These are phyloP conservation scores for Talinum fruticosum DNA, from an alignment of 148 eudicot genomes.

Conservation along the genomic window DNA sequence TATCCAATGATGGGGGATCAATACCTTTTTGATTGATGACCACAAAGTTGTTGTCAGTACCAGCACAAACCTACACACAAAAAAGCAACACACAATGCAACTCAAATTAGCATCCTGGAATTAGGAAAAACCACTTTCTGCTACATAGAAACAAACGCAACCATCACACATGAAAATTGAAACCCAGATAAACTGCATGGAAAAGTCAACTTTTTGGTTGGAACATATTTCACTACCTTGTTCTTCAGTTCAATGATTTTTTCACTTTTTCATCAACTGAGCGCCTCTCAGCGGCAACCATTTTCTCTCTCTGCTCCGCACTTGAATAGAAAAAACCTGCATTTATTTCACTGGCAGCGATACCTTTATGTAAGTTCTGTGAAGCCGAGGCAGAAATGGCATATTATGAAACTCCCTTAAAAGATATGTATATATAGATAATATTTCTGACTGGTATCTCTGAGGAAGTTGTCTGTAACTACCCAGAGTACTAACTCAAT, in stretches of 20 bases:
- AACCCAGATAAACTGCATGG: not conserved
- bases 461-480: not conserved
- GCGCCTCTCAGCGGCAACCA: constrained; percentile 97
- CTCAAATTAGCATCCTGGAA: not conserved
- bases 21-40: constrained; percentile 96
- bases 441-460: not conserved
- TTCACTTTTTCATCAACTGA: constrained; percentile 91
- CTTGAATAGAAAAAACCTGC: constrained; percentile 97
- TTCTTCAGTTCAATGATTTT: constrained; percentile 83
- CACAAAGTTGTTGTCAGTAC: constrained; percentile 69
- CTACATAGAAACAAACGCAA: not conserved
- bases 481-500: not conserved
- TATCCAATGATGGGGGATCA: constrained; percentile 93
- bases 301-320: constrained; percentile 97
- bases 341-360: constrained; percentile 82
- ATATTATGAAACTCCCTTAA: not conserved
- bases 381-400: constrained; percentile 12
- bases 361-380: constrained; percentile 21
- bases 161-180: not conserved
- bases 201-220: not conserved
- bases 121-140: not conserved
- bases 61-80: constrained; percentile 69
- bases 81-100: not conserved
- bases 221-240: constrained; percentile 52
- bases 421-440: not conserved